A percentile compares a stretch with the other conserved stretches of the same genome.
These are phyloP conservation scores for Piper betle DNA, from an alignment of 164 flowering plant genomes.

Conservation along the genomic window DNA sequence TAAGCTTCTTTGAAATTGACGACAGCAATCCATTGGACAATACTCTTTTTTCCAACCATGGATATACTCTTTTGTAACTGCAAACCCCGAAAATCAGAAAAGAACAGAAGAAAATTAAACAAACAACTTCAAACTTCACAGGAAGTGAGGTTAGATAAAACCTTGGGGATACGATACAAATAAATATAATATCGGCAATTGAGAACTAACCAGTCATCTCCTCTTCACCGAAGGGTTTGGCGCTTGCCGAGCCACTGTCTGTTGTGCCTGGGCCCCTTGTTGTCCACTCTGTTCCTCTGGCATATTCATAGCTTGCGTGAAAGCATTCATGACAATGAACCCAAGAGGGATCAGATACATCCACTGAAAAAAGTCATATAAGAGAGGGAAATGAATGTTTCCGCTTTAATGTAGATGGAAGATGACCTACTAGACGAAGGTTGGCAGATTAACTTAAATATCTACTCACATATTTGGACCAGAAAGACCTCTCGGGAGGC, in stretches of 20 bases:
- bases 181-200: neutral
- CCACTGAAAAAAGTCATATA: conserved; percentile 43
- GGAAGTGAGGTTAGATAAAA: neutral
- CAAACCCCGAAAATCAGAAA: no score
- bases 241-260: conserved; percentile 39
- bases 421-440: neutral
- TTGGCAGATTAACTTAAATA: neutral
- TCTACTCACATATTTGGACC: conserved; percentile 94
- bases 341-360: conserved; percentile 94
- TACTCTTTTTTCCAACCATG: no score
- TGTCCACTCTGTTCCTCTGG: conserved; percentile 83
- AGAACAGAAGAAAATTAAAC: no score
- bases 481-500: conserved; percentile 79
- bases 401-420: no score
- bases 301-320: conserved; percentile 95
- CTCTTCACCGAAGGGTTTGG: conserved; percentile 50
- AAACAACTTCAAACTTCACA: neutral
- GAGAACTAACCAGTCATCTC: conserved; percentile 27
- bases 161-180: neutral
- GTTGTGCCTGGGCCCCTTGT: conserved; percentile 27
- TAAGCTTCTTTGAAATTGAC: no score
- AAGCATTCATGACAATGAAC: conserved; percentile 82
- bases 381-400: neutral
- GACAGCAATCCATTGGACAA: no score
- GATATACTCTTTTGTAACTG: no score